Evolutionary conservation across 139 green algal genomes (phyloP).

Genomic region (Pleodorina starrii): DNA sequence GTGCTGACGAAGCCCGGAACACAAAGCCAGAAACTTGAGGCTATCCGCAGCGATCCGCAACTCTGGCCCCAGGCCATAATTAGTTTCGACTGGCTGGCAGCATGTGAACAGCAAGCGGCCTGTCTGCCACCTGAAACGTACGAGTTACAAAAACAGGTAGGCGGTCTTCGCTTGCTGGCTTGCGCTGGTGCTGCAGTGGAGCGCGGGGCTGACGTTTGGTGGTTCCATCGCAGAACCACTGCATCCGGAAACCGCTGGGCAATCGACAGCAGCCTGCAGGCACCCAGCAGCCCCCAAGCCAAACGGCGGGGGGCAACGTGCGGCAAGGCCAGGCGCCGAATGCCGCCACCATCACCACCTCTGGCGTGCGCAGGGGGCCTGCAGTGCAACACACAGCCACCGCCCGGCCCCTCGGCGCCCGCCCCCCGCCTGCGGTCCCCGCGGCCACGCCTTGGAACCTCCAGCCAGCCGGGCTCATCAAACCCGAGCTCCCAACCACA

Average conservation of each 20-base stretch:
- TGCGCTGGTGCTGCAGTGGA: too few species aligned
- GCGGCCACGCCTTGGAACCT: constrained; percentile 10
- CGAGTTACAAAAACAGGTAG: background rate
- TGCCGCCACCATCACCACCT: background rate
- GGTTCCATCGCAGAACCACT: too few species aligned
- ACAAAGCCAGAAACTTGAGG: constrained; percentile 10
- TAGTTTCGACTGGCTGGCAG: background rate
- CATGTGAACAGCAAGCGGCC: background rate
- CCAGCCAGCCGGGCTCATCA: background rate
- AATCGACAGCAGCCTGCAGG: background rate
- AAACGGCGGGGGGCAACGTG: background rate
- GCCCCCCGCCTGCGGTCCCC: background rate
- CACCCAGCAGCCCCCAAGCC: background rate
- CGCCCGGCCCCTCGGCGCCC: background rate
- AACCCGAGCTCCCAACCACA: background rate
- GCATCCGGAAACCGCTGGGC: background rate
- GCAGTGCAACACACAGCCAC: background rate
- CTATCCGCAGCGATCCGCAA: background rate
- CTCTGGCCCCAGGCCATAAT: constrained; percentile 16
- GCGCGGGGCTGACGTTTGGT: too few species aligned
- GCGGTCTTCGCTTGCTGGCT: too few species aligned
- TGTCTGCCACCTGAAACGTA: background rate
- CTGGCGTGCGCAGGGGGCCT: background rate
- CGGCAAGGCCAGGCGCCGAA: background rate
- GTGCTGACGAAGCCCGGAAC: background rate